Evolutionary conservation across 139 green algal genomes (phyloP).

Genomic region (Edaphochlamys debaryana): DNA sequence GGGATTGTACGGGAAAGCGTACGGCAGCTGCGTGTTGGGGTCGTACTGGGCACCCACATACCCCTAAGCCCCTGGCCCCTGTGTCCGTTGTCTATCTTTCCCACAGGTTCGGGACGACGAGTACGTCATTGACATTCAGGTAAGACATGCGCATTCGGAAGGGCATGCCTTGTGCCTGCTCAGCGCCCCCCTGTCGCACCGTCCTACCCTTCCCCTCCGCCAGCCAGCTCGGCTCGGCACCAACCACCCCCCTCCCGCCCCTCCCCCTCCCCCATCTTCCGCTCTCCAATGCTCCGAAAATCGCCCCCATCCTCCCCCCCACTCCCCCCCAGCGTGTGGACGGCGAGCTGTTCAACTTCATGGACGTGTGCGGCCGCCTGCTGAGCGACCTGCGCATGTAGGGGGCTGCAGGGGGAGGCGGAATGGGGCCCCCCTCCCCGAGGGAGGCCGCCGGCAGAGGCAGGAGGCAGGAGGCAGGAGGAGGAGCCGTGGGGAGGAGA

Average conservation of each 20-base stretch:
- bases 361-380: slow-evolving; percentile 82
- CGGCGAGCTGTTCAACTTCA: slow-evolving; percentile 87
- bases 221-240: not conserved
- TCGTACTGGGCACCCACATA: no score
- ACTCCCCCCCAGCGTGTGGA: slow-evolving; percentile 68
- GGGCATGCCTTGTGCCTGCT: not conserved
- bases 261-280: not conserved
- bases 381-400: slow-evolving; percentile 70
- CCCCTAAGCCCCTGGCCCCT: no score
- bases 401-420: not conserved
- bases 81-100: no score
- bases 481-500: no score
- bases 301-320: no score
- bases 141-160: not conserved
- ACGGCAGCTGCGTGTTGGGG: no score
- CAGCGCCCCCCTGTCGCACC: no score
- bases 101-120: slow-evolving; percentile 94
- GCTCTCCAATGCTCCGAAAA: not conserved
- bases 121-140: slow-evolving; percentile 96
- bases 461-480: no score
- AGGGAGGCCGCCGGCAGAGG: no score
- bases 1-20: no score
- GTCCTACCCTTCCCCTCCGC: not conserved
- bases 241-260: not conserved
- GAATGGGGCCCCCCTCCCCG: no score